Base-by-base conservation (phyloP, 495 filamentous ascomycete genomes). In the Neurospora hispaniola region DNA sequence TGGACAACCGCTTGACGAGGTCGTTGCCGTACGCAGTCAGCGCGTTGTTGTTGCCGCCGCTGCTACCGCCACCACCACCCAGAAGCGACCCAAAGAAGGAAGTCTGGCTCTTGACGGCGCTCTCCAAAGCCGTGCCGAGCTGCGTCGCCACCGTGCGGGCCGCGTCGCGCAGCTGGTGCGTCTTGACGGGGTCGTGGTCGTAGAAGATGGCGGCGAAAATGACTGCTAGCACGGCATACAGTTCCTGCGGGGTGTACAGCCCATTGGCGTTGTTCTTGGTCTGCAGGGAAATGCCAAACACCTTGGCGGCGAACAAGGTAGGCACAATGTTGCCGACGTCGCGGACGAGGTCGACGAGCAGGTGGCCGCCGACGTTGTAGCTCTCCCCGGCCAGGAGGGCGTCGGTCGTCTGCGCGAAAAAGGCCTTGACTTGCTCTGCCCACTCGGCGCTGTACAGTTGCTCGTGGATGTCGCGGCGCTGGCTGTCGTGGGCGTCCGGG, bases 261-360 rank as follows among this genome's bases (percentile, higher is more conserved):
- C 91, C 92, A 73, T 86, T 87, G 12, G 89, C 85, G 76, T 90
- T 88, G 39, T 89, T 86, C 73, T 89, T 86, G 43, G 88, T 90
- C 82, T 92, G 91, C 73, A 97, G 82, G 0, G 93, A 90, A 2
- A 97, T 84, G 31, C 88, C 88, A 79, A 94, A 94, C 39, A 94
- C 78, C 39, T 86, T 86, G 9, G 93, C 86, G 3, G 88, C 91
- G 70, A 96, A 94, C 76, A 91, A 87, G 8, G 91, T 87, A 4
- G 90, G 90, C 0, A 88, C 90, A 6, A 93, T 75, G 76, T 94
- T 94, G 68, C 90, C 91, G 38, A 95, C 86, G 76, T 96, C 92
- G 69, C 90, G 87, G 31, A 93, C 86, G 42, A 94, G 86, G 70
- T 97, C 93, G n/a, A 94, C 84, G 77, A 93, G 90, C 73, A 89